Evolutionary conservation across 768 basidiomycete genomes (phyloP).

Genomic region (Boletellus ananiceps): DNA sequence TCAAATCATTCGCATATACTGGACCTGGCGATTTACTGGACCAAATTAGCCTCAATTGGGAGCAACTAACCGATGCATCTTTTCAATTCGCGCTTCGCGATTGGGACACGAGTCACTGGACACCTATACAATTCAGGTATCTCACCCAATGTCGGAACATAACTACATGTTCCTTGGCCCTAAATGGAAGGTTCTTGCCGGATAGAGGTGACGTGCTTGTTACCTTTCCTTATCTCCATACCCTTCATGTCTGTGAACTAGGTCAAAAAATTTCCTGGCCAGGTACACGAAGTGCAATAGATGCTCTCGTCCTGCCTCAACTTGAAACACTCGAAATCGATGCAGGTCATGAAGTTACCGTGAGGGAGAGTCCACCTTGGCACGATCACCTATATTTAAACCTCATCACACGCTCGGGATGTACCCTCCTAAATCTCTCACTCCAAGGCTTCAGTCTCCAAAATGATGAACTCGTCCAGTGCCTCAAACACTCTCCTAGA

Average conservation of each 20-base stretch:
- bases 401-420: slow-evolving; percentile 17
- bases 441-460: slow-evolving; percentile 12
- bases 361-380: no score
- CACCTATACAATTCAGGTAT: not conserved
- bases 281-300: not conserved
- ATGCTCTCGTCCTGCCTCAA: slow-evolving; percentile 13
- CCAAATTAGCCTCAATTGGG: slow-evolving; percentile 7
- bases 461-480: slow-evolving; percentile 15
- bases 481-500: slow-evolving; percentile 11
- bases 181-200: not conserved
- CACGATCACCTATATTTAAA: slow-evolving; percentile 12
- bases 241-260: slow-evolving; percentile 11
- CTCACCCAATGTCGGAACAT: slow-evolving; percentile 15
- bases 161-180: slow-evolving; percentile 16
- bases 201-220: not conserved
- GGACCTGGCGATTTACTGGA: not conserved
- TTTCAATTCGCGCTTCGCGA: slow-evolving; percentile 1
- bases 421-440: slow-evolving; percentile 10
- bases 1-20: slow-evolving; percentile 13
- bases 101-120: not conserved
- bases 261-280: not conserved
- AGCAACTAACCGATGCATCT: slow-evolving; percentile 10
- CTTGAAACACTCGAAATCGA: slow-evolving; percentile 19
- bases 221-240: slow-evolving; percentile 9
- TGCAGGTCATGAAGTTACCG: not conserved